Conservation (phyloP, 2,329 filamentous ascomycete genomes). For the Diaporthe ilicicola region DNA sequence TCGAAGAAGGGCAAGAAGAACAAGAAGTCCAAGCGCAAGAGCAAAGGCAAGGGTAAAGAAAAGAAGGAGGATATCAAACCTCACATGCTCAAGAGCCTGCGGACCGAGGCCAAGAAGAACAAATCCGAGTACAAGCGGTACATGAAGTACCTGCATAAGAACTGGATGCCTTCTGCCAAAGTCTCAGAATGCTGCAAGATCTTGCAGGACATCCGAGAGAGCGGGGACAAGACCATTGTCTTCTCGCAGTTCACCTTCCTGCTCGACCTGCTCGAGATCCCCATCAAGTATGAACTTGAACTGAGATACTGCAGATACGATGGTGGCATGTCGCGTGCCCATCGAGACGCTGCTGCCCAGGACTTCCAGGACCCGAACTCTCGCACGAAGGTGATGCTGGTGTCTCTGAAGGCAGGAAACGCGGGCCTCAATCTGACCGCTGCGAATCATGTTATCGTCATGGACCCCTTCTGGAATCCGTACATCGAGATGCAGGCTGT, state of each 20-base stretch:
- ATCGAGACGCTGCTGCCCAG: constrained; percentile 72
- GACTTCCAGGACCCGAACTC: constrained; percentile 67
- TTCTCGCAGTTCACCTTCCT: constrained; percentile 85
- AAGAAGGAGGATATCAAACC: constrained; percentile 51
- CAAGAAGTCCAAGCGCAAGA: constrained; percentile 42
- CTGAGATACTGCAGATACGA: constrained; percentile 76
- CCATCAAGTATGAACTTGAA: constrained; percentile 62
- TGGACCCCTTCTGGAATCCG: constrained; percentile 93
- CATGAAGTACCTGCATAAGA: constrained; percentile 71
- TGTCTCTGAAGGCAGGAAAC: constrained; percentile 83
- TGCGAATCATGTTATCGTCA: constrained; percentile 86
- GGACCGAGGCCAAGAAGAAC: constrained; percentile 72
- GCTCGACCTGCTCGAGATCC: constrained; percentile 79
- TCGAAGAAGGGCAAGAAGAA: constrained; percentile 45
- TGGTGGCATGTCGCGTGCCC: constrained; percentile 73
- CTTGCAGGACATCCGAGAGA: constrained; percentile 55
- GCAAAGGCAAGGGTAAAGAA: constrained; percentile 53
- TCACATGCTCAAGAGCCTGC: constrained; percentile 56
- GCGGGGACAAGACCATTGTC: constrained; percentile 79
- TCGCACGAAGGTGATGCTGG: constrained; percentile 73
- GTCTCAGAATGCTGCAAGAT: constrained; percentile 75
- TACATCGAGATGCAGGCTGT: constrained; percentile 93
- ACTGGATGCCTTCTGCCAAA: constrained; percentile 80
- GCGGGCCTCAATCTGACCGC: constrained; percentile 86
- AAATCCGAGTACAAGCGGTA: constrained; percentile 73